Evolutionary conservation across 495 filamentous ascomycete species (phyloP).

Genomic region (Halenospora varia): DNA sequence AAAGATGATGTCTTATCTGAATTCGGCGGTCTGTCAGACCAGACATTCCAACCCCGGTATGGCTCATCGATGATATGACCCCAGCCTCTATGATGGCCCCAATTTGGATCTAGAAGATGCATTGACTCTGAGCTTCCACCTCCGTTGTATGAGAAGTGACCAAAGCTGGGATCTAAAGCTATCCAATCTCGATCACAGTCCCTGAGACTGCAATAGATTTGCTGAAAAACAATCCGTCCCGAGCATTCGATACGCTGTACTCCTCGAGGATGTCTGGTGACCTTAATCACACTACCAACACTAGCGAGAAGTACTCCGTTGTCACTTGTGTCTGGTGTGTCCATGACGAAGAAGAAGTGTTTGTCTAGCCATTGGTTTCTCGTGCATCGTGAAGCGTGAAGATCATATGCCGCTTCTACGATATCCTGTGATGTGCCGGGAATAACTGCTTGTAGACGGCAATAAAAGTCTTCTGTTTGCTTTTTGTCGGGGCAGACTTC

Average conservation of each 20-base stretch:
- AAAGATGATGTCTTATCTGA: background rate
- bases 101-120: background rate
- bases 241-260: background rate
- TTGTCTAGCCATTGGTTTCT: background rate
- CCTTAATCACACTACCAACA: background rate
- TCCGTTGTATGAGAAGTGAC: background rate
- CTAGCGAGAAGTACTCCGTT: background rate
- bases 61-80: background rate
- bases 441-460: background rate
- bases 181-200: background rate
- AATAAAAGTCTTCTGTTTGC: background rate
- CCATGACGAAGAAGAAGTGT: background rate
- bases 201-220: background rate
- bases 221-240: background rate
- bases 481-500: background rate
- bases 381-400: background rate
- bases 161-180: background rate
- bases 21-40: background rate
- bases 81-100: background rate
- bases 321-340: background rate
- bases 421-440: background rate
- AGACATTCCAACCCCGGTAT: background rate
- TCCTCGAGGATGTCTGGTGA: background rate
- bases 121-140: background rate
- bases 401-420: background rate